Evolutionary conservation across 2,329 filamentous ascomycete species (phyloP), one percentile per base, ranked within the genome.

Genomic region (Colletotrichum incanum): DNA sequence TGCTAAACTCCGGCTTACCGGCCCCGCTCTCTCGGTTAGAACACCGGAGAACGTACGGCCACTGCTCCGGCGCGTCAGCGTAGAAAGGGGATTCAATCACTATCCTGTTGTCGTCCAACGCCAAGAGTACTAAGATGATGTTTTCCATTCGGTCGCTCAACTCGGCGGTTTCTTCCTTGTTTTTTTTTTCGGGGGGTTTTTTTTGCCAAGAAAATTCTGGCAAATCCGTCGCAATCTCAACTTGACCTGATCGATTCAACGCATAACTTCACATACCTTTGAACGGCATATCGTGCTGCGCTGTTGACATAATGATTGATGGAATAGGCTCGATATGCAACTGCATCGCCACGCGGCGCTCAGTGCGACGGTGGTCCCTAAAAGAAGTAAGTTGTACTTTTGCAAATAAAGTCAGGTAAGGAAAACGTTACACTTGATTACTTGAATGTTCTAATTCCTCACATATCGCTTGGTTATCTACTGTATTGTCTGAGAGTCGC

Each of bases 1-100:
- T 67, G 9, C 68, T 68, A 68, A 71, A 71, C 49, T 68, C 68
- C 68, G 58, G 43, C 23, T n/a, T n/a, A 2, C 12, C 64, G 65
- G 63, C 50, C 65, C 68, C 65, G 47, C 64, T 49, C 20, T 45
- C 50, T 31, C 61, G 47, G 47, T 14, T 23, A 20, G 16, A 43
- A 34, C 11, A 18, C 61, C 47, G 61, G 61, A 28, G 23, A 63
- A 31, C 37, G 14, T 8, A 39, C 45, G 45, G 23, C 20, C 20
- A n/a, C 5, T 20, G 14, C 31, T 41, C 34, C 14, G 45, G 45
- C 45, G 7, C 20, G 18, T 45, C 41, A n/a, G 28, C 55, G 14
- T 5, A 14, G n/a, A 6, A 23, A 23, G 28, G 18, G 58, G 28
- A 26, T 8, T 37, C 28, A 11, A 1, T 18, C 5, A 23, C 41